These are phyloP conservation scores for Penicillium sp. DNA, from an alignment of 2,329 filamentous ascomycete species.

Conservation along the genomic window DNA sequence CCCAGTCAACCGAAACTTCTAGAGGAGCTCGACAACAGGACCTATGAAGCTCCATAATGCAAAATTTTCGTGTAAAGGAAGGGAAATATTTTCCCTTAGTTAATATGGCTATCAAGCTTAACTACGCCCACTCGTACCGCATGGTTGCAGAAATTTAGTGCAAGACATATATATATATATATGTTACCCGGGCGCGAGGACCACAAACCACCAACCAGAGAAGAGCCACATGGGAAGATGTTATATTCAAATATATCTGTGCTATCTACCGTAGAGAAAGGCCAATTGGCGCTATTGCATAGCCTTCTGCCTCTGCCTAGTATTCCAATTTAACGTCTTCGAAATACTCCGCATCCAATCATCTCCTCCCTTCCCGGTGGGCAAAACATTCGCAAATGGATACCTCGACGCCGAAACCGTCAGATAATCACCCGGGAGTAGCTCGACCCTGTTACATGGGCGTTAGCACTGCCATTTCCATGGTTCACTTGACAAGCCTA, in stretches of 20 bases:
- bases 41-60: constrained; percentile 6
- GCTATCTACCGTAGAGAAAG: constrained; percentile 8
- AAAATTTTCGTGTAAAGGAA: constrained; percentile 1
- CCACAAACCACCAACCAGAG: no score
- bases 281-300: constrained; percentile 28
- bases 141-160: no score
- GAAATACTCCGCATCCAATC: constrained; percentile 58
- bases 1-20: constrained; percentile 34
- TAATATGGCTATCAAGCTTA: no score
- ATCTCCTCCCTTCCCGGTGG: constrained; percentile 49
- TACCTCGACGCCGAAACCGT: constrained; percentile 58
- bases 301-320: constrained; percentile 51
- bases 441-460: constrained; percentile 44
- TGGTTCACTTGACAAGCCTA: neutral
- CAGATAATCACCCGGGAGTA: constrained; percentile 57
- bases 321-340: constrained; percentile 58
- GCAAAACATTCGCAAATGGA: constrained; percentile 57
- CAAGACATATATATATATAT: no score
- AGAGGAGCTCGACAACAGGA: constrained; percentile 21
- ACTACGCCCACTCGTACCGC: no score
- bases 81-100: no score
- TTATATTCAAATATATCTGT: constrained; percentile 4
- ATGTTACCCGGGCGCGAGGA: no score
- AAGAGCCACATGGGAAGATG: no score
- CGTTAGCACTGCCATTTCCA: neutral